Base-by-base conservation (phyloP, 129 eudicot genomes). In the Flaveria trinervia region DNA sequence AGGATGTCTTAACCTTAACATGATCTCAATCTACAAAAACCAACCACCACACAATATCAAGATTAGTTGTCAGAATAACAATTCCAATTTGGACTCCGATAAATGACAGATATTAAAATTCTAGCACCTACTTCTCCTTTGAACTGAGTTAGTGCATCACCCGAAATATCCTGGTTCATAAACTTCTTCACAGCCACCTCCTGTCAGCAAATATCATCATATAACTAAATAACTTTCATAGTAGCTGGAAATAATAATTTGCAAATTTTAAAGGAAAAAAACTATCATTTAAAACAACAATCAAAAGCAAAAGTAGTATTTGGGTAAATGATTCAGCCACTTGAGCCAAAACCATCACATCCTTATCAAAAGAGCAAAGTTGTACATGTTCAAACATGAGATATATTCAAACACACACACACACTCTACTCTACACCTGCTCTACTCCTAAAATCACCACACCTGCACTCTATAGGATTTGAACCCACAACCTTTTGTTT, bases 131-230 rank as follows among this genome's bases (percentile, higher is more conserved):
- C 99, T 80, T 95, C 99, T 48, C 97, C 72, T 81, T 88, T 95
- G 70, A 95, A 95, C 68, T 91, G 99, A 76, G 79, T 83, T 10
- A 91, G 88, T 72, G 96, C 97, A 86, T 89, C 93, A 15, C 96
- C 89, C 33, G 96, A 85, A 62, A 95, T 84, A 80, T 95, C 97
- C 80, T 95, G 99, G 65, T 91, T 82, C 91, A 95, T 87, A 56
- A 95, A 91, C 72, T 89, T 93, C 85, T 93, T 93, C 83, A 90
- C 97, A 50, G 97, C 99, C 77, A 95, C 99, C 85, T 95, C 97
- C 97, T 95, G 97, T 74, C 65, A 78, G 43, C 48, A 72, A 57
- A 81, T 3, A 77, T 48, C 85, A 69, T 62, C 39, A 43, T 30
- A 22, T 39, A 65, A 59, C 36, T 43, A 7, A 45, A 48, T 16